These are phyloP conservation scores for Trichoderma gracile DNA, from an alignment of 2,329 filamentous ascomycete genomes.

Conservation along the genomic window DNA sequence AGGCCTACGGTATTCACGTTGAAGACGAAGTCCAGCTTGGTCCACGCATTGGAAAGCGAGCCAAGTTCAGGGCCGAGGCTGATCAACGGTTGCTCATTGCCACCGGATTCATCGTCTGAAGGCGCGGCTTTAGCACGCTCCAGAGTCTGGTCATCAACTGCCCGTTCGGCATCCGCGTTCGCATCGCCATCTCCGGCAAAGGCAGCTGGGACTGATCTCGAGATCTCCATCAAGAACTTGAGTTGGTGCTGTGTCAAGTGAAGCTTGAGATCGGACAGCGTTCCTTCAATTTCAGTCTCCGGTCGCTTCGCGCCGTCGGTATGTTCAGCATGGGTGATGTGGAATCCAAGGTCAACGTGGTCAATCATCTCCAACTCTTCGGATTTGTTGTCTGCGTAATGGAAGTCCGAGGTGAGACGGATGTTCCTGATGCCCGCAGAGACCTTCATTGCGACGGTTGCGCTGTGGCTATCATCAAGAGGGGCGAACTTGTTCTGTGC, in stretches of 20 bases:
- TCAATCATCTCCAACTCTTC: slow-evolving; percentile 97
- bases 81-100: slow-evolving; percentile 47
- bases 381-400: slow-evolving; percentile 68
- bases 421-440: slow-evolving; percentile 91
- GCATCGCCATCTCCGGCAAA: slow-evolving; percentile 71
- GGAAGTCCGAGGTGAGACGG: slow-evolving; percentile 82
- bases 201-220: slow-evolving; percentile 81
- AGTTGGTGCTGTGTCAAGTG: slow-evolving; percentile 87
- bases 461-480: slow-evolving; percentile 72
- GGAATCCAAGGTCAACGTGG: slow-evolving; percentile 91
- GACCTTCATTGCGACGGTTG: slow-evolving; percentile 82
- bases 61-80: slow-evolving; percentile 71
- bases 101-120: slow-evolving; percentile 36
- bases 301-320: slow-evolving; percentile 73
- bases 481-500: slow-evolving; percentile 90
- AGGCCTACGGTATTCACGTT: slow-evolving; percentile 83
- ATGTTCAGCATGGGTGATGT: slow-evolving; percentile 89
- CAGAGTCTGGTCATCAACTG: slow-evolving; percentile 62
- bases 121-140: slow-evolving; percentile 49
- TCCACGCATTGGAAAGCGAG: slow-evolving; percentile 73
- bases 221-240: slow-evolving; percentile 84
- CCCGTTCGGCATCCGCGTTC: slow-evolving; percentile 72
- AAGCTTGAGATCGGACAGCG: slow-evolving; percentile 91
- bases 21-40: slow-evolving; percentile 90
- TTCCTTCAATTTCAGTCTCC: slow-evolving; percentile 87